These are phyloP conservation scores for Neofusicoccum sp. DNA, from an alignment of 2,329 filamentous ascomycete species.

Conservation along the genomic window DNA sequence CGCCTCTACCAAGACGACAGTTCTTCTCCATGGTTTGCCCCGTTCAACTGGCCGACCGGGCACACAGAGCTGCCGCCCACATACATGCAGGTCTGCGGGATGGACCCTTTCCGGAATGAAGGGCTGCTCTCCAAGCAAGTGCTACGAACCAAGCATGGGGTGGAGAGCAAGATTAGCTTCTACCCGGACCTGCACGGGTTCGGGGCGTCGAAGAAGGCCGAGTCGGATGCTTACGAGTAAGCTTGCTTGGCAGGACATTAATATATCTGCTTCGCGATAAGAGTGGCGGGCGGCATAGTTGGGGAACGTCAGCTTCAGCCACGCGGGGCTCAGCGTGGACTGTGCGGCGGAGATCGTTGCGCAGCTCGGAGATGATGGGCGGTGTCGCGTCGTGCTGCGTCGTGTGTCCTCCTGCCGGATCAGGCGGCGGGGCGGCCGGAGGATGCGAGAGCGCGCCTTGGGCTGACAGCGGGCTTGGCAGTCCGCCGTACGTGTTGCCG, in stretches of 20 bases:
- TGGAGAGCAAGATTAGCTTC: slow-evolving; percentile 46
- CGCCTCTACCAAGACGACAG: slow-evolving; percentile 33
- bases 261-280: neutral
- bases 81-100: slow-evolving; percentile 52
- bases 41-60: slow-evolving; percentile 24
- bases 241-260: neutral
- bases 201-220: slow-evolving; percentile 23
- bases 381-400: neutral
- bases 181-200: slow-evolving; percentile 46
- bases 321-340: neutral
- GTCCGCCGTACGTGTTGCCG: neutral
- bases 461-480: neutral
- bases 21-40: slow-evolving; percentile 27
- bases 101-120: slow-evolving; percentile 54
- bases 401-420: neutral
- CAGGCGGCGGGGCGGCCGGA: neutral
- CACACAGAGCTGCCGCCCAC: slow-evolving; percentile 40
- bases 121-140: slow-evolving; percentile 52
- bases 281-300: neutral
- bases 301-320: slow-evolving; percentile 5
- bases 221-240: neutral
- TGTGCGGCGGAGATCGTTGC: neutral
- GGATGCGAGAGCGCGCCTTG: neutral
- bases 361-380: neutral
- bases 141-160: slow-evolving; percentile 43